Evolutionary conservation across 441 rosid genomes (phyloP).

Genomic region (Populus hybrid): DNA sequence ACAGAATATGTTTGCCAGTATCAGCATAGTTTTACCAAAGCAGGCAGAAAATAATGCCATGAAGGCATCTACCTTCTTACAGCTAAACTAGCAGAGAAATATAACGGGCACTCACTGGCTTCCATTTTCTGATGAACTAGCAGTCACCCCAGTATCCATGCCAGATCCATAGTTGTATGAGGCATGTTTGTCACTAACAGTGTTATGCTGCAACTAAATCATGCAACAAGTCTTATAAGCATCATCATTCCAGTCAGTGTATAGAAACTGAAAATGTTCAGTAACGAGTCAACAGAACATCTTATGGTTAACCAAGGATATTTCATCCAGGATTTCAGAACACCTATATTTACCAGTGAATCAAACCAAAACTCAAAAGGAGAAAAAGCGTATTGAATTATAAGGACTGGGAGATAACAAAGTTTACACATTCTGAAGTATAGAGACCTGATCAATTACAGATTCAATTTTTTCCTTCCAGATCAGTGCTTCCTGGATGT

Average conservation of each 20-base stretch:
- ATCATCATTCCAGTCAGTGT: slow-evolving; percentile 13
- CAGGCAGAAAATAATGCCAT: not conserved
- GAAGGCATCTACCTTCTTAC: not conserved
- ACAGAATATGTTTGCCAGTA: not conserved
- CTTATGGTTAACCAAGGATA: not conserved
- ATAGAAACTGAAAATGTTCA: not conserved
- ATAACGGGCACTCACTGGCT: slow-evolving; percentile 80
- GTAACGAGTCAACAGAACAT: not conserved
- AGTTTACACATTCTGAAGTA: not conserved
- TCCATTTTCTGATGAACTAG: slow-evolving; percentile 94
- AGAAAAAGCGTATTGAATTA: not conserved
- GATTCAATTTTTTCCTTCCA: slow-evolving; percentile 95
- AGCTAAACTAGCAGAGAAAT: slow-evolving; percentile 11
- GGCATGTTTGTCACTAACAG: slow-evolving; percentile 75
- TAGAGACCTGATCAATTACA: slow-evolving; percentile 89
- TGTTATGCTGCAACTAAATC: slow-evolving; percentile 67
- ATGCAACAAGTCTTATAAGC: slow-evolving; percentile 12
- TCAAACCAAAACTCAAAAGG: not conserved
- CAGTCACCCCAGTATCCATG: slow-evolving; percentile 87
- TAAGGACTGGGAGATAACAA: not conserved
- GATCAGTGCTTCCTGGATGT: slow-evolving; percentile 89
- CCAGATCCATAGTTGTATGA: slow-evolving; percentile 97
- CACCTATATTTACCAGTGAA: not conserved
- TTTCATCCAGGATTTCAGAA: not conserved
- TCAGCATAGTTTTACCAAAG: slow-evolving; percentile 2